Evolutionary conservation across 805 yeast genomes (phyloP), one percentile per base, ranked within the genome.

Genomic region (Lipomyces yamanashiensis): DNA sequence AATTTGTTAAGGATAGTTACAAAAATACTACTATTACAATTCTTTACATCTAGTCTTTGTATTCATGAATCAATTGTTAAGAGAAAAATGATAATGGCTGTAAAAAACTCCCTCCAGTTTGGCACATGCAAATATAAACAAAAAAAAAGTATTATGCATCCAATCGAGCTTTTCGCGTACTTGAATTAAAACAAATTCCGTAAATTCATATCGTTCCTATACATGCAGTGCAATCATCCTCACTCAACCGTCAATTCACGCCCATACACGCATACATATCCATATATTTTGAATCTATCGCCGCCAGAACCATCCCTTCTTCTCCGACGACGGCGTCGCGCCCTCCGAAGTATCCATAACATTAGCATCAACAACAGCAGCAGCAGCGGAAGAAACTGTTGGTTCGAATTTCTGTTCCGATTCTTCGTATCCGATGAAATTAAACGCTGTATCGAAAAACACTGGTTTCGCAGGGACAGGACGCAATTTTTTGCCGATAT

Each of bases 361-460:
- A 41, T 17, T 40, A 21, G 7, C 40, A 33, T 23, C 37, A 8
- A 23, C 51, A 10, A 49, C 15, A 19, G 44, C 52, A 9, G 49
- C 54, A 9, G 63, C n/a, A n/a, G 50, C 54, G 21, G 44, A 48
- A 8, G 43, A 34, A 9, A 34, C 54, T 12, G 23, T n/a, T n/a
- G 55, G 17, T 3, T 8, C 55, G 13, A 34, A 41, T 48, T 52
- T 47, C 36, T 33, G 19, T 9, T 48, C 54, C 21, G 33, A 47
- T 28, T 40, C 51, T 15, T 63, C 67, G 19, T 60, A 59, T 15
- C 62, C 80, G 58, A 92, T 82, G 72, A 89, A 92, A 74, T 92
- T 92, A 79, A 81, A 92, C 0, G 96, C 98, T 68, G 90, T 80
- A 74, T 93, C 99, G 71, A 91, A 95, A 71, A 92, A 82, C 9